Evolutionary conservation across 495 filamentous ascomycete genomes (phyloP), one percentile per base, ranked within the genome.

Genomic region (Collariella sp.): DNA sequence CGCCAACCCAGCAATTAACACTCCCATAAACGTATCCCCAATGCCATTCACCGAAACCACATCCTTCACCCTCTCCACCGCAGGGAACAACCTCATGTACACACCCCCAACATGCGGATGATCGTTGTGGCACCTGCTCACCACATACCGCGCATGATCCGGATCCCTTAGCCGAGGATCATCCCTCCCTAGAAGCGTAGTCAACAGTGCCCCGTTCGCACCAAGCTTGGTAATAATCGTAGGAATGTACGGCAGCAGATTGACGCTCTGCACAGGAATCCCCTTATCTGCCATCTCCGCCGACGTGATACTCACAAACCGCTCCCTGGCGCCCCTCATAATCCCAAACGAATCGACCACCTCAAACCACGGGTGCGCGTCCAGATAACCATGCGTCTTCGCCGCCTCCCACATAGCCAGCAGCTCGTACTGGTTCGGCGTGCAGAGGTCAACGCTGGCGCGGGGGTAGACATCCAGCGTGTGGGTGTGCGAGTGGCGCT

Each of bases 1-100:
- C 16, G 76, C 70, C 53, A 80, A 53, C 2, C 86, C 86, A 1
- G 89, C 83, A 20, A 95, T 71, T 31, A 95, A 38, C 15, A 88
- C 85, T 3, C 91, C 93, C 2, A 93, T 71, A 58, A 96, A 88
- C 0, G 93, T 97, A 70, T 98, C 93, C 5, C 93, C 93, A 0
- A 89, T 90, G 0, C 91, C 93, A 65, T 96, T 98, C 12, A 96
- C 93, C 57, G 87, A 91, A 12, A 91, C 83, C 5, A 95, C 74
- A 26, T 89, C 79, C 15, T 77, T 67, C 1, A 95, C 71, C n/a
- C 70, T 64, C 69, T 87, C 83, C 2, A 76, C 77, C 13, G 86
- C 74, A 0, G 84, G 79, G 68, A 89, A 93, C 20, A 91, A 66
- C 36, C 87, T 75, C 83, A 96, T 87, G 60, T 94, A 95, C 16